Evolutionary conservation across 2,329 filamentous ascomycete species (phyloP).

Genomic region (Clarireedia monteithiana): DNA sequence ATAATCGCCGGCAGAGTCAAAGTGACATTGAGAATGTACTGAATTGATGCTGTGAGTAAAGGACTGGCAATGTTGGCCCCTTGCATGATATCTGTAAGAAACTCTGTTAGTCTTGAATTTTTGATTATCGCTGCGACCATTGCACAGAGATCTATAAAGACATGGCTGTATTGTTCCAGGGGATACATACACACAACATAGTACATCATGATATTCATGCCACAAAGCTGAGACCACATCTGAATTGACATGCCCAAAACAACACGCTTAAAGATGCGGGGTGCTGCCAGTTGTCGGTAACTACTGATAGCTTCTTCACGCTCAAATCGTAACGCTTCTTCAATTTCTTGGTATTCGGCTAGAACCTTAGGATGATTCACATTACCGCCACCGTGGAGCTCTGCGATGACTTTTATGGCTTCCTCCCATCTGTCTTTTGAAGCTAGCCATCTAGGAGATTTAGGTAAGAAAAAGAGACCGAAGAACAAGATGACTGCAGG

Average conservation of each 20-base stretch:
- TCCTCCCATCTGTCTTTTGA: slow-evolving; percentile 61
- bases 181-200: slow-evolving; percentile 50
- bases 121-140: too few relatives aligned
- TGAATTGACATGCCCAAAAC: slow-evolving; percentile 64
- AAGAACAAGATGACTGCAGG: slow-evolving; percentile 46
- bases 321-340: slow-evolving; percentile 67
- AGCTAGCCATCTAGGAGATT: slow-evolving; percentile 64
- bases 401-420: slow-evolving; percentile 48
- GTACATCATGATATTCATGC: slow-evolving; percentile 67
- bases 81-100: slow-evolving; percentile 53
- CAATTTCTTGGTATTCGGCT: slow-evolving; percentile 61
- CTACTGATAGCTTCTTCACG: slow-evolving; percentile 59
- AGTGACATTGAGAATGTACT: slow-evolving; percentile 71
- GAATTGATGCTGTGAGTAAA: slow-evolving; percentile 59
- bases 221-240: slow-evolving; percentile 68
- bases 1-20: slow-evolving; percentile 71
- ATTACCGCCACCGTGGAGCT: slow-evolving; percentile 51
- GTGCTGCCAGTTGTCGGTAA: slow-evolving; percentile 63
- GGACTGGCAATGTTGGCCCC: slow-evolving; percentile 48
- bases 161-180: not conserved
- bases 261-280: slow-evolving; percentile 64
- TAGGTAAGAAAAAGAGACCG: slow-evolving; percentile 53
- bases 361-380: slow-evolving; percentile 50
- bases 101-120: not conserved
- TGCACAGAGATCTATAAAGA: not conserved